These are phyloP conservation scores for Rosa hybrid DNA, from an alignment of 331 rosid genomes.

Conservation along the genomic window DNA sequence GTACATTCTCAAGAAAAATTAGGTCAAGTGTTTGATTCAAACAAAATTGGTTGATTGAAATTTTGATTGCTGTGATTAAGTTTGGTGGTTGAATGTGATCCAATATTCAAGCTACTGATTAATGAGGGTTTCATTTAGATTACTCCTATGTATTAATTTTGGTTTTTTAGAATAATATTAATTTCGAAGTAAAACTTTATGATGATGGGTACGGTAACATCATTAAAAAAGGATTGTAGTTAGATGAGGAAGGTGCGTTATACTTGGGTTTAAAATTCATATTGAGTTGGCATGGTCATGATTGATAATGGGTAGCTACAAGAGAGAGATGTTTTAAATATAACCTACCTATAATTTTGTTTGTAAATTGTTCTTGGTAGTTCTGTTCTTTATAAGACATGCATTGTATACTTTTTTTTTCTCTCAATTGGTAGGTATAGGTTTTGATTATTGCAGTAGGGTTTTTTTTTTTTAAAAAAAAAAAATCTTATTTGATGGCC, in stretches of 20 bases:
- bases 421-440: background rate
- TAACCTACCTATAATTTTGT: background rate
- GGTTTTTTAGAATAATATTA: background rate
- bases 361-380: conserved; percentile 21
- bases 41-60: background rate
- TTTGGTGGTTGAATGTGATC: conserved; percentile 4
- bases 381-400: background rate
- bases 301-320: conserved; percentile 11
- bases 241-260: background rate
- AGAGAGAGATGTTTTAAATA: background rate
- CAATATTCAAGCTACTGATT: background rate
- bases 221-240: background rate
- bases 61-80: background rate
- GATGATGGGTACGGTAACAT: background rate
- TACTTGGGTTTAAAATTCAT: conserved; percentile 17
- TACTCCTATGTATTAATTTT: background rate
- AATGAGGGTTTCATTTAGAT: background rate
- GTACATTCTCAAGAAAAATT: too few species aligned
- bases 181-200: background rate
- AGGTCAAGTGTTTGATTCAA: background rate
- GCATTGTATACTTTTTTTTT: background rate
- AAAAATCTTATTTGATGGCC: background rate
- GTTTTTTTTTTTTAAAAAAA: too few species aligned
- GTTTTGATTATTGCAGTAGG: background rate
- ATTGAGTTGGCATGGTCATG: conserved; percentile 40